Percentiles rank a stretch among this genome's conserved stretches.
Evolutionary conservation across 2,329 filamentous ascomycete genomes (phyloP).

Genomic region (Aspergillus sp.): DNA sequence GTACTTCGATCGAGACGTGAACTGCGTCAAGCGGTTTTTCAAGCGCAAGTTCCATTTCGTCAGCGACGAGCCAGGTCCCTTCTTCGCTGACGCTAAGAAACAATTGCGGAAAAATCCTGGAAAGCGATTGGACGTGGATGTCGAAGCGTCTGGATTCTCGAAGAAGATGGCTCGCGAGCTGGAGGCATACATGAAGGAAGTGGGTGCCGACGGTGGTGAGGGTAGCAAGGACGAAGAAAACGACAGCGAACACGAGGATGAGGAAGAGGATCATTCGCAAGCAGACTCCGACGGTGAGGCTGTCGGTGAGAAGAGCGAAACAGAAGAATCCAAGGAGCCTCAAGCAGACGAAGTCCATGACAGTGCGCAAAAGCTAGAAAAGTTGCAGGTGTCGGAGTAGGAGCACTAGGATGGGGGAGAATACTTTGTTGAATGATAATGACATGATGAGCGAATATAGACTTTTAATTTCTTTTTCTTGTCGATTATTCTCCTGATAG

Average conservation of each 20-base stretch:
- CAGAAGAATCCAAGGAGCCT: constrained; percentile 2
- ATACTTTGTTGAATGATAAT: constrained; percentile 23
- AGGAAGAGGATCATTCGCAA: constrained; percentile 30
- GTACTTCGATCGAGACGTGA: constrained; percentile 96
- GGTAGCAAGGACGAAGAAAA: constrained; percentile 43
- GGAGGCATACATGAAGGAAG: constrained; percentile 80
- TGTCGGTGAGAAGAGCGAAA: background rate
- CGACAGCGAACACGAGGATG: constrained; percentile 28
- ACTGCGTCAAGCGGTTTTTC: constrained; percentile 95
- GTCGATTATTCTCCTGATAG: too few relatives aligned
- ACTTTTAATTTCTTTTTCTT: background rate
- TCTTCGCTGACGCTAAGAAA: constrained; percentile 81
- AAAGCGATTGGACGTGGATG: constrained; percentile 77
- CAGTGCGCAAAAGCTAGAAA: constrained; percentile 30
- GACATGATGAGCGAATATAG: constrained; percentile 19
- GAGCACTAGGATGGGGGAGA: background rate
- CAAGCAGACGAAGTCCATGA: constrained; percentile 21
- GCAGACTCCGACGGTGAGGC: constrained; percentile 37
- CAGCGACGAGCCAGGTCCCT: constrained; percentile 77
- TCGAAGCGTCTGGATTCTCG: constrained; percentile 91
- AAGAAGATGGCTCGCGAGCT: constrained; percentile 96
- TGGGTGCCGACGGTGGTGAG: constrained; percentile 55
- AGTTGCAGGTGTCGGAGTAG: constrained; percentile 33
- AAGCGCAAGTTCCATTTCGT: constrained; percentile 84
- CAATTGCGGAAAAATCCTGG: constrained; percentile 61